These are phyloP conservation scores for Nicotiana paniculata DNA, from an alignment of 257 asterid species.

Conservation along the genomic window DNA sequence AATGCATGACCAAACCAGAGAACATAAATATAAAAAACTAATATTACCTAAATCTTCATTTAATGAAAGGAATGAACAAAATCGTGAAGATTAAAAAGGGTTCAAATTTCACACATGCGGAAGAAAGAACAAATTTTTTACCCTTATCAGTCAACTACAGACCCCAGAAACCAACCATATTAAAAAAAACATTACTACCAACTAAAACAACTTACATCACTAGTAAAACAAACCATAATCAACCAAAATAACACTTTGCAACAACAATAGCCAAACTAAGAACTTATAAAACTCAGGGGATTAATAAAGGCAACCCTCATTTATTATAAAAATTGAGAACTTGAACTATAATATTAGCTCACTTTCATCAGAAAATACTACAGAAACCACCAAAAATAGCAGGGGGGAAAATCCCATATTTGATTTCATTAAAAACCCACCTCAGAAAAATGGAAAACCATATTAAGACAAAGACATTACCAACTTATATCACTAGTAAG, in stretches of 20 bases:
- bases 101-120: not conserved
- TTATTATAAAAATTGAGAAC: not conserved
- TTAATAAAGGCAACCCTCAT: too few species aligned
- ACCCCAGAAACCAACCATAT: not conserved
- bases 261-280: not conserved
- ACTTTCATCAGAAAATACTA: conserved; percentile 18
- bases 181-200: not conserved
- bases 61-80: not conserved
- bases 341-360: not conserved
- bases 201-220: not conserved
- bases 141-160: not conserved
- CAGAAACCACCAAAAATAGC: not conserved
- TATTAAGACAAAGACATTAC: not conserved
- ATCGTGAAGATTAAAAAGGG: not conserved
- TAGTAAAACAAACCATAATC: conserved; percentile 3
- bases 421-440: too few species aligned
- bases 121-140: not conserved
- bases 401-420: too few species aligned
- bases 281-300: not conserved
- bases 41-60: not conserved
- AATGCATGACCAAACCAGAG: not conserved
- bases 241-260: conserved; percentile 5
- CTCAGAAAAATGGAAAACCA: too few species aligned
- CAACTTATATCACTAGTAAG: not conserved
- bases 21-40: not conserved